phyloP scores from a whole-genome alignment of 257 asterid species.

The Solanum phureja region DNA sequence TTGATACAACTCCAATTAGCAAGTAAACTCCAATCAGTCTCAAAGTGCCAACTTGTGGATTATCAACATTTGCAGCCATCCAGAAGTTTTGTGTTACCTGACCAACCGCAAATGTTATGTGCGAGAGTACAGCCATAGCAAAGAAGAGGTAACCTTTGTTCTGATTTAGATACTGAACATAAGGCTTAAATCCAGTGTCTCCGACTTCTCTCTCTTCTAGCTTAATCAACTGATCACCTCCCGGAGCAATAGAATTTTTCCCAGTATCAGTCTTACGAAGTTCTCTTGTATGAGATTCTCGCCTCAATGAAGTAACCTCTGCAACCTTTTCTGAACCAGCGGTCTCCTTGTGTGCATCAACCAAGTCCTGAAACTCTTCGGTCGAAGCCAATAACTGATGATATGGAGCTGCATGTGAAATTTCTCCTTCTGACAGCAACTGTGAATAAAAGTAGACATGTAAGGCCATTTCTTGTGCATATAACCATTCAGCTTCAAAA shows the following conservation, averaged over 20 bases:
- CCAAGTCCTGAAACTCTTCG: slow-evolving; percentile 31
- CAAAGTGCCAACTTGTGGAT: slow-evolving; percentile 37
- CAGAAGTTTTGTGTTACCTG: slow-evolving; percentile 67
- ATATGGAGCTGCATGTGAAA: slow-evolving; percentile 32
- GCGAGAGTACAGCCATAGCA: slow-evolving; percentile 39
- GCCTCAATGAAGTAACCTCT: slow-evolving; percentile 14
- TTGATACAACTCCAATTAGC: slow-evolving; percentile 44
- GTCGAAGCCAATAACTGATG: slow-evolving; percentile 32
- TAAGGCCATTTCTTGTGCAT: not conserved
- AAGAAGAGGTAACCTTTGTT: slow-evolving; percentile 60
- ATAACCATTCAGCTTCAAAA: not conserved
- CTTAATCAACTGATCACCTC: slow-evolving; percentile 66
- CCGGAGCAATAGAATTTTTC: slow-evolving; percentile 18
- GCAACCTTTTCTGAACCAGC: slow-evolving; percentile 38
- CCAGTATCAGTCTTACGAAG: slow-evolving; percentile 19
- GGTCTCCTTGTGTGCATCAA: slow-evolving; percentile 46
- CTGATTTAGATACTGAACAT: slow-evolving; percentile 55
- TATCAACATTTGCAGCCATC: slow-evolving; percentile 94
- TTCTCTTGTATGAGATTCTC: slow-evolving; percentile 18
- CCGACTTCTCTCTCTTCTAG: slow-evolving; percentile 86
- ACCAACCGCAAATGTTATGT: slow-evolving; percentile 39
- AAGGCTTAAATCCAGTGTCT: slow-evolving; percentile 82
- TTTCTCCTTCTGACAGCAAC: slow-evolving; percentile 45
- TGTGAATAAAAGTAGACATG: slow-evolving; percentile 7
- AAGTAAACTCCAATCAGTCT: slow-evolving; percentile 64